A percentile compares a stretch with the other conserved stretches of the same genome.
These are phyloP conservation scores for Gillenia trifoliata DNA, from an alignment of 306 rosid genomes.

Conservation along the genomic window DNA sequence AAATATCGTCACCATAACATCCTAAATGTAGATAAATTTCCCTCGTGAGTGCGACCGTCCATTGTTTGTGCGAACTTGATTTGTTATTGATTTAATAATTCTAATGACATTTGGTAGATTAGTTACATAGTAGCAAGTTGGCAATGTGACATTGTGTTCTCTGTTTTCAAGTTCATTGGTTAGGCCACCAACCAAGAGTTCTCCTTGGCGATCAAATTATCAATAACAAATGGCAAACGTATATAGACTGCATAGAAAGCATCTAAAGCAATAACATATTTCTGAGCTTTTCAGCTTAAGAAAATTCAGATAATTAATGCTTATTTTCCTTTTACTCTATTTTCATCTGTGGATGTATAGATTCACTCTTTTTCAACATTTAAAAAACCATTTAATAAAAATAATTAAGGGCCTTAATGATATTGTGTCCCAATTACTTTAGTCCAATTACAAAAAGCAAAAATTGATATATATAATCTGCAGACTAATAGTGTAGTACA, in stretches of 20 bases:
- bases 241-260: not conserved
- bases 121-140: slow-evolving; percentile 18
- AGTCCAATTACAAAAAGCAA: not conserved
- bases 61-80: slow-evolving; percentile 2
- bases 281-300: too few relatives aligned
- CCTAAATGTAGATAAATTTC: not conserved
- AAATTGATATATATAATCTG: not conserved
- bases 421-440: not conserved
- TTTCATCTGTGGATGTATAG: not conserved
- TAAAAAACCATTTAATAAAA: not conserved
- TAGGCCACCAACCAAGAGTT: slow-evolving; percentile 33
- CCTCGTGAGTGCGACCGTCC: too few relatives aligned
- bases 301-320: not conserved
- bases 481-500: too few relatives aligned
- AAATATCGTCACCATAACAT: too few relatives aligned
- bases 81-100: slow-evolving; percentile 2
- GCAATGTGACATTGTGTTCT: not conserved
- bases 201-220: slow-evolving; percentile 20
- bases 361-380: not conserved
- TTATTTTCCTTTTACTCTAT: not conserved
- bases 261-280: not conserved
- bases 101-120: slow-evolving; percentile 15
- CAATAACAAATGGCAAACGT: slow-evolving; percentile 19
- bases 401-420: not conserved
- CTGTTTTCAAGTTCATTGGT: not conserved